Base-by-base conservation (phyloP, 345 rosid species). In the Noccaea caerulescens region DNA sequence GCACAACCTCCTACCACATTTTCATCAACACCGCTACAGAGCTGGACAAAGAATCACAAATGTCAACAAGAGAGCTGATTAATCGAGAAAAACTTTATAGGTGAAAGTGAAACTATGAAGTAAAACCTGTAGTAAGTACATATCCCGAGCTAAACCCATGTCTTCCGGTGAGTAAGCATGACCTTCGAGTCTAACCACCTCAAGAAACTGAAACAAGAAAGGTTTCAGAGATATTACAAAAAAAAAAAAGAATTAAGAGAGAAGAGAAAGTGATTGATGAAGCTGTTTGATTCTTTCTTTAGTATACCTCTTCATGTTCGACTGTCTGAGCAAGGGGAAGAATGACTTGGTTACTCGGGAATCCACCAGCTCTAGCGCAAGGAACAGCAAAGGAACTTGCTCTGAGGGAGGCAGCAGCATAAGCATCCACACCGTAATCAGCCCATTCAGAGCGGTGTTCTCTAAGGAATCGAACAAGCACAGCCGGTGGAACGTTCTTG, bases 401-500 rank as follows among this genome's bases (percentile, higher is more conserved):
- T 70, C 88, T 87, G 42, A 93, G 92, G 39, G 92, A 91, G 14
- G 92, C 82, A 7, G 94, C 91, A 63, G 98, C 87, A 74, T 90
- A 93, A 3, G 88, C 81, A 80, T 93, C 97, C 39, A 93, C 88
- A 9, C 92, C 98, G 52, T 87, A 86, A 79, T 93, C 97, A 59
- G 98, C 97, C 98, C 98, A 93, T 70, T 93, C 97, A 0, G 98
- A 91, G 1, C 98, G 97, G 75, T 93, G 98, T 70, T 93, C 98
- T 80, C 98, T 87, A 70, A 93, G 81, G 80, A 93, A 93, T 6
- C 91, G 94, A 72, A 91, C 88, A 70, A 93, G 84, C 43, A 93
- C 80, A 23, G 88, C 91, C 4, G 97, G 98, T 45, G 98, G 94
- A 12, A 93, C 98, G 56, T 89, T 88, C 98, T 93, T 10, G 20